Conservation (phyloP, 768 basidiomycete genomes). For the Termitomyces sp. region DNA sequence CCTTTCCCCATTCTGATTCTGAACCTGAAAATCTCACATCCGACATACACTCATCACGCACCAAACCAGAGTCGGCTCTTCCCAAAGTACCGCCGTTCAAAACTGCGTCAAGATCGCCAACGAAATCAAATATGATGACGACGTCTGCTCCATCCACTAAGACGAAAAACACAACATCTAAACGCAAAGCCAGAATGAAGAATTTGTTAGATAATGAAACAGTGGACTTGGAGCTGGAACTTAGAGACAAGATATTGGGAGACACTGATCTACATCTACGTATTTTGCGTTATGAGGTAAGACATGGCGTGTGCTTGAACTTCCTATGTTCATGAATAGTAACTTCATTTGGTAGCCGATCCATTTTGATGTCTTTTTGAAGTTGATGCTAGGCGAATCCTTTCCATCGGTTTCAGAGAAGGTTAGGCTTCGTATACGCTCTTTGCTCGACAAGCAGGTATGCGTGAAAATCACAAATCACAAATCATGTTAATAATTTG, state of each 20-base stretch:
- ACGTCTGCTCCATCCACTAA: neutral
- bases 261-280: constrained; percentile 46
- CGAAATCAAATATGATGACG: neutral
- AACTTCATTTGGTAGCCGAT: constrained; percentile 39
- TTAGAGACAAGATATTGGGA: constrained; percentile 36
- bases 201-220: constrained; percentile 15
- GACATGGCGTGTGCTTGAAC: constrained; percentile 5
- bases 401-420: constrained; percentile 18
- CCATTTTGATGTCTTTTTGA: constrained; percentile 46
- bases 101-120: neutral
- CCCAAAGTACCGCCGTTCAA: neutral
- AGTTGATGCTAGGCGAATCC: constrained; percentile 29
- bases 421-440: constrained; percentile 33
- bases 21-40: constrained; percentile 2
- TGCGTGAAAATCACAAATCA: constrained; percentile 1
- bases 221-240: constrained; percentile 35
- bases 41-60: neutral
- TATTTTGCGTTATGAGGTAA: constrained; percentile 63
- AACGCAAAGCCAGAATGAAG: constrained; percentile 11
- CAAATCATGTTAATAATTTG: neutral
- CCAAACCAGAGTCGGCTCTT: neutral
- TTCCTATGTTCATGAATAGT: neutral
- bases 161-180: neutral
- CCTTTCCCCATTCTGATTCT: constrained; percentile 29
- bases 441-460: constrained; percentile 55